phyloP scores from a whole-genome alignment of 202 grass and related monocot genomes.

The Setaria italica region DNA sequence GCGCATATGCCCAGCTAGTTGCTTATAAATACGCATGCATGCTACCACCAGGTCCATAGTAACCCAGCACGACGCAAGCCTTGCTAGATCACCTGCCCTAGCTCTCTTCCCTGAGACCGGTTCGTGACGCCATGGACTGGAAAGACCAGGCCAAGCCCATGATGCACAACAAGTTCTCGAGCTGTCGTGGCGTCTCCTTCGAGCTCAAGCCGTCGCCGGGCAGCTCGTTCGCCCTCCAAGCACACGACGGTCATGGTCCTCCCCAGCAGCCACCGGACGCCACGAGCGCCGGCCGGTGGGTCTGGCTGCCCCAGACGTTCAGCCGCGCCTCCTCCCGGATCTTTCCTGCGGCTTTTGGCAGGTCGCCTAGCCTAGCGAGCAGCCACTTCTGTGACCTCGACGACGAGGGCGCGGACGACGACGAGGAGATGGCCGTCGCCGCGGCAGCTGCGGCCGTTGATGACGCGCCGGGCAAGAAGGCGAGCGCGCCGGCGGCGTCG shows the following conservation, averaged over 20 bases:
- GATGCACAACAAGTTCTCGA: slow-evolving; percentile 56
- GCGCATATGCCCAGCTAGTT: not conserved
- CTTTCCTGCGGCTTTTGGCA: not conserved
- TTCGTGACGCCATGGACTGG: slow-evolving; percentile 31
- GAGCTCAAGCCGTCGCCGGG: slow-evolving; percentile 53
- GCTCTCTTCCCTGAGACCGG: not conserved
- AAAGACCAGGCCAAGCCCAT: slow-evolving; percentile 32
- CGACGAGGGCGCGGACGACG: slow-evolving; percentile 25
- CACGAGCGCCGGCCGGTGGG: slow-evolving; percentile 34
- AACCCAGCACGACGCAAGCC: not conserved
- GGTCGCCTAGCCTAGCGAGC: slow-evolving; percentile 45
- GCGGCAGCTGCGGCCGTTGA: not conserved
- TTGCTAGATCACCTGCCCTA: slow-evolving; percentile 2
- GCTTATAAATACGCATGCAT: slow-evolving; percentile 8
- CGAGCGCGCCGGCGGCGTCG: not conserved
- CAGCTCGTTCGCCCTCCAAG: slow-evolving; percentile 21
- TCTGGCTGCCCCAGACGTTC: slow-evolving; percentile 43
- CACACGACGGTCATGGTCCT: not conserved
- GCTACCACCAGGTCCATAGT: no score
- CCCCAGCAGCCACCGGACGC: not conserved
- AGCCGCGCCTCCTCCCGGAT: slow-evolving; percentile 38
- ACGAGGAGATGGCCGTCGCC: slow-evolving; percentile 39
- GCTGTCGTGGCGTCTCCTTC: slow-evolving; percentile 72
- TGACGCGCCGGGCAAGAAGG: not conserved
- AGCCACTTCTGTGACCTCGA: slow-evolving; percentile 78